Evolutionary conservation across 768 basidiomycete genomes (phyloP).

Genomic region (Cyclocybe cylindracea): DNA sequence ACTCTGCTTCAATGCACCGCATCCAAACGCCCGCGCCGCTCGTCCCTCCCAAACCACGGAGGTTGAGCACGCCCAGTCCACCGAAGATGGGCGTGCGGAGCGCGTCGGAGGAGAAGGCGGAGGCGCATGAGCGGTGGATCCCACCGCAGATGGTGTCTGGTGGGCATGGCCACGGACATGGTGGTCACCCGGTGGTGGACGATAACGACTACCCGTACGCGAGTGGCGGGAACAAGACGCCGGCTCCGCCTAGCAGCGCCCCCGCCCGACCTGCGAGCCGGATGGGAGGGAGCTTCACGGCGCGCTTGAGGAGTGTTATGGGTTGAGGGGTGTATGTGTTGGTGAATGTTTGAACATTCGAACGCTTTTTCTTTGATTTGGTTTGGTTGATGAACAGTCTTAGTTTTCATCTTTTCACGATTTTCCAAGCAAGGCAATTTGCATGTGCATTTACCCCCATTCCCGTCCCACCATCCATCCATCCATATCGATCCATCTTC

Average conservation of each 20-base stretch:
- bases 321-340: too few relatives aligned
- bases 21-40: constrained; percentile 18
- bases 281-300: too few relatives aligned
- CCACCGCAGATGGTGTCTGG: constrained; percentile 36
- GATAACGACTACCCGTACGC: neutral
- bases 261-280: too few relatives aligned
- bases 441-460: constrained; percentile 8
- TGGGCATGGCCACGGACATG: constrained; percentile 12
- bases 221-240: neutral
- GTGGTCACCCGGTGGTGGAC: neutral
- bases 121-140: constrained; percentile 66
- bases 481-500: constrained; percentile 10
- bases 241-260: too few relatives aligned
- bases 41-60: constrained; percentile 27
- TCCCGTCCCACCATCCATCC: constrained; percentile 4
- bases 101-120: constrained; percentile 66
- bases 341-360: too few relatives aligned
- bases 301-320: too few relatives aligned
- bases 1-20: constrained; percentile 6
- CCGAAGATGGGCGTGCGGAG: constrained; percentile 61
- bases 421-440: neutral
- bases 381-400: too few relatives aligned
- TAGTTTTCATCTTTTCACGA: neutral
- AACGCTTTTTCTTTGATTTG: too few relatives aligned
- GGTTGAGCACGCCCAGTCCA: constrained; percentile 24